phyloP scores from a whole-genome alignment of 805 yeast species.

The Ogataea allantospora region DNA sequence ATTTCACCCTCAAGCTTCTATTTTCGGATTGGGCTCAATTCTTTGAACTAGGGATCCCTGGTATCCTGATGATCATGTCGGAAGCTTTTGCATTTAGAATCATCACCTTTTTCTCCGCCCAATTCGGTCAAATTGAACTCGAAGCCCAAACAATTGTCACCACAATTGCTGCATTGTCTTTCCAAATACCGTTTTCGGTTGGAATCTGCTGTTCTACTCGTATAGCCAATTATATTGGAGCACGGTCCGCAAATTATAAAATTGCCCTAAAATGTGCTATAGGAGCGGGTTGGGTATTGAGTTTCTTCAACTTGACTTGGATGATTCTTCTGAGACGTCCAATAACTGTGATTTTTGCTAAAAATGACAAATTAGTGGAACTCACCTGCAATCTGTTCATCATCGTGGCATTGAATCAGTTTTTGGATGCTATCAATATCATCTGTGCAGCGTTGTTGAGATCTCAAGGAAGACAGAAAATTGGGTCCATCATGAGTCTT shows the following conservation, averaged over 20 bases:
- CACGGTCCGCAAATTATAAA: constrained; percentile 38
- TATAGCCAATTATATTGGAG: constrained; percentile 54
- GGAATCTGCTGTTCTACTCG: constrained; percentile 52
- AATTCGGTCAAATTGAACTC: constrained; percentile 45
- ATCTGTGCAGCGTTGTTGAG: constrained; percentile 47
- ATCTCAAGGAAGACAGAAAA: constrained; percentile 55
- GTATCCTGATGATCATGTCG: constrained; percentile 53
- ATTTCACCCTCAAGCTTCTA: constrained; percentile 28
- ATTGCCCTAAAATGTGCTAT: constrained; percentile 40
- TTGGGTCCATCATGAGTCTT: constrained; percentile 48
- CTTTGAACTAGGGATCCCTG: constrained; percentile 48
- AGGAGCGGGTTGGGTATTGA: constrained; percentile 30
- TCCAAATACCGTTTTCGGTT: constrained; percentile 52
- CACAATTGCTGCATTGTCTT: constrained; percentile 47
- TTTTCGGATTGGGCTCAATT: constrained; percentile 42
- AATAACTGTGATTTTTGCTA: constrained; percentile 42
- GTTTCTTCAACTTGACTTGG: constrained; percentile 39
- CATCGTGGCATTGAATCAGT: constrained; percentile 50
- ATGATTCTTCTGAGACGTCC: constrained; percentile 37
- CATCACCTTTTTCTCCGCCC: constrained; percentile 48
- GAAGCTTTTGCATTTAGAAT: constrained; percentile 56
- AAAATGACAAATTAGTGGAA: constrained; percentile 37
- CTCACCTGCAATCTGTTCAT: constrained; percentile 41
- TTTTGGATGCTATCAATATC: constrained; percentile 47
- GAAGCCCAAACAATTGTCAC: constrained; percentile 54